Evolutionary conservation across 805 yeast species (phyloP).

Genomic region (Scheffersomyces lignosus): DNA sequence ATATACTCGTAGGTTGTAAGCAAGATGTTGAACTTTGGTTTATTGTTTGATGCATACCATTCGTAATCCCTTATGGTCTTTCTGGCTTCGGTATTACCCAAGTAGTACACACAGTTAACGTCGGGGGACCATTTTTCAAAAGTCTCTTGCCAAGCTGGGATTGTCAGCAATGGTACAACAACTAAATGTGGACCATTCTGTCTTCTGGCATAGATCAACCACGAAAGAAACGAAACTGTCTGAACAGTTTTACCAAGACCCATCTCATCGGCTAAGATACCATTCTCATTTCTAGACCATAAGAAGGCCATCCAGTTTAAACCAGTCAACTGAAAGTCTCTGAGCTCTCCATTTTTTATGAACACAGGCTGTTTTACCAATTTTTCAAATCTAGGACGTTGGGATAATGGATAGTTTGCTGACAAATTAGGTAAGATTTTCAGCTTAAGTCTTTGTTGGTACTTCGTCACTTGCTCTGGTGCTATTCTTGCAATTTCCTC

Average conservation of each 20-base stretch:
- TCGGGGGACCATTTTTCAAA: constrained; percentile 98
- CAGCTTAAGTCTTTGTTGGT: constrained; percentile 76
- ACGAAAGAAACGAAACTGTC: constrained; percentile 89
- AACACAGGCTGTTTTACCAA: constrained; percentile 82
- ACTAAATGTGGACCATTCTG: constrained; percentile 97
- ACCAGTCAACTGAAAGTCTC: constrained; percentile 98
- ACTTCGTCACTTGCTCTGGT: constrained; percentile 80
- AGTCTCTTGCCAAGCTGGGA: constrained; percentile 99
- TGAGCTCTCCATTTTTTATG: constrained; percentile 84
- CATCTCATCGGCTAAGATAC: constrained; percentile 98
- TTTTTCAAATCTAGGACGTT: constrained; percentile 88
- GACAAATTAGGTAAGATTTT: constrained; percentile 82
- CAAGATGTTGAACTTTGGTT: constrained; percentile 87
- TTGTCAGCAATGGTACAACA: constrained; percentile 93
- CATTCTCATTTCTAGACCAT: constrained; percentile 97
- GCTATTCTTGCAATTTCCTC: constrained; percentile 80
- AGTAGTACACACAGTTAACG: constrained; percentile 84
- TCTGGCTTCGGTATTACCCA: constrained; percentile 90
- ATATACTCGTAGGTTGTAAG: constrained; percentile 96
- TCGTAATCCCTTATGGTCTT: constrained; percentile 81
- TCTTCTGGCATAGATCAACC: constrained; percentile 93
- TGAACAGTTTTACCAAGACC: constrained; percentile 98
- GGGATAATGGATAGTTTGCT: constrained; percentile 65
- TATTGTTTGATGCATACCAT: constrained; percentile 63
- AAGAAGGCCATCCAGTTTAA: constrained; percentile 99